phyloP scores from a whole-genome alignment of 1,139 yeast species.

The Geotrichum cucujoidarum region DNA sequence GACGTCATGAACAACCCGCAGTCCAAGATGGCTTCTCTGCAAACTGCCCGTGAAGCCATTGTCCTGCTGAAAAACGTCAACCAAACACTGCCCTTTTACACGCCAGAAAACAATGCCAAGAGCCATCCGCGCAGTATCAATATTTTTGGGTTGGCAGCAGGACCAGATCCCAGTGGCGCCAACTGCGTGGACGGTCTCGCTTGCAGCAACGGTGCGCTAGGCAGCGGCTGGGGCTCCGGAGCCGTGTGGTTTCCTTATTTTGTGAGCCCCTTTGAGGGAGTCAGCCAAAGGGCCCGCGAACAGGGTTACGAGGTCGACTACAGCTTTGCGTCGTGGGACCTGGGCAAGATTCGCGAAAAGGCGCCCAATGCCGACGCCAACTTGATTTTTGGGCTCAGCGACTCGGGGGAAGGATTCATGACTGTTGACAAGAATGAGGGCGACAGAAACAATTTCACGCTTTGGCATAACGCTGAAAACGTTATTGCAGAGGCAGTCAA shows the following conservation, averaged over 20 bases:
- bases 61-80: slow-evolving; percentile 51
- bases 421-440: slow-evolving; percentile 55
- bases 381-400: slow-evolving; percentile 41
- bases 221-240: slow-evolving; percentile 46
- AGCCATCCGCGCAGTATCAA: slow-evolving; percentile 47
- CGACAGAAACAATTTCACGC: slow-evolving; percentile 50
- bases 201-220: slow-evolving; percentile 33
- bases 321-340: slow-evolving; percentile 40
- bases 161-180: slow-evolving; percentile 38
- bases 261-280: slow-evolving; percentile 45
- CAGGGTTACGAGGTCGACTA: slow-evolving; percentile 24
- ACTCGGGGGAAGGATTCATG: slow-evolving; percentile 57
- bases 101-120: slow-evolving; percentile 40
- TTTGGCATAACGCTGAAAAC: slow-evolving; percentile 60
- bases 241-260: slow-evolving; percentile 51
- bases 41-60: slow-evolving; percentile 54
- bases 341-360: slow-evolving; percentile 44
- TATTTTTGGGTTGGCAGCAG: slow-evolving; percentile 38
- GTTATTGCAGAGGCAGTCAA: slow-evolving; percentile 47
- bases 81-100: slow-evolving; percentile 48
- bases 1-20: slow-evolving; percentile 47
- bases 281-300: slow-evolving; percentile 22
- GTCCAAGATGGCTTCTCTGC: slow-evolving; percentile 48
- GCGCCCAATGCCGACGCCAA: slow-evolving; percentile 51
- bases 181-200: slow-evolving; percentile 33